A percentile compares a stretch with the other conserved stretches of the same genome.
Evolutionary conservation across 2,329 filamentous ascomycete species (phyloP).

Genomic region (Gaeumannomyces tritici): DNA sequence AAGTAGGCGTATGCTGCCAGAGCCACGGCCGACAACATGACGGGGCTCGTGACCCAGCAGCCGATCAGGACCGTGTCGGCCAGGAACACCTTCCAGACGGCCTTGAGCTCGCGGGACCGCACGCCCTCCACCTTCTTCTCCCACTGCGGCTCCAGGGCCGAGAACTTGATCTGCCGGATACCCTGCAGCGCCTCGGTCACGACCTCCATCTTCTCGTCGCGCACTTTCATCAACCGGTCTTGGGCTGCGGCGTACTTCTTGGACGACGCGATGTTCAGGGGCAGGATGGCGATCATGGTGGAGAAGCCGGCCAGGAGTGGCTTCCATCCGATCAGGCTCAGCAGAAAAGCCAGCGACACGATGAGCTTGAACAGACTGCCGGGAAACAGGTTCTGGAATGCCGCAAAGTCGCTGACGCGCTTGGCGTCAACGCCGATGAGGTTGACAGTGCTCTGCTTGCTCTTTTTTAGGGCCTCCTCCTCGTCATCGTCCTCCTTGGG

Average conservation of each 20-base stretch:
- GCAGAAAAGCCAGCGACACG: slow-evolving; percentile 56
- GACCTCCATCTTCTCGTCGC: slow-evolving; percentile 66
- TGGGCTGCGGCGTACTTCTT: slow-evolving; percentile 56
- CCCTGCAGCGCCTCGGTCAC: slow-evolving; percentile 70
- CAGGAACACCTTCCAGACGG: slow-evolving; percentile 57
- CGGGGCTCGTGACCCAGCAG: slow-evolving; percentile 65
- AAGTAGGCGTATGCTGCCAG: slow-evolving; percentile 58
- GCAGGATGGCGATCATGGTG: slow-evolving; percentile 54
- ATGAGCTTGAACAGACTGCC: slow-evolving; percentile 52
- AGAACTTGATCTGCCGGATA: slow-evolving; percentile 79
- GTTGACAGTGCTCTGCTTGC: slow-evolving; percentile 65
- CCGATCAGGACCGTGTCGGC: slow-evolving; percentile 53
- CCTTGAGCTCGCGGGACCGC: slow-evolving; percentile 55
- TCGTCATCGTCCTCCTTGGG: slow-evolving; percentile 37
- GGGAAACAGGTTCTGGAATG: slow-evolving; percentile 56
- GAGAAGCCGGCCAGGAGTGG: slow-evolving; percentile 56
- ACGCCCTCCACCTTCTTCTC: slow-evolving; percentile 57
- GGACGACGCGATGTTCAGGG: slow-evolving; percentile 58
- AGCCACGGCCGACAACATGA: slow-evolving; percentile 63
- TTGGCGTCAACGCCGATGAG: slow-evolving; percentile 68
- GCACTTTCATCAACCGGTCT: slow-evolving; percentile 62
- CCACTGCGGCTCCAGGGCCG: slow-evolving; percentile 67
- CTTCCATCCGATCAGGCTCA: slow-evolving; percentile 63
- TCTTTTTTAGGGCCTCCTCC: slow-evolving; percentile 32
- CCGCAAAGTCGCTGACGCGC: slow-evolving; percentile 58